Percentiles rank a stretch among this genome's conserved stretches.
These are phyloP conservation scores for Pythium myriotylum DNA, from an alignment of 352 stramenopile species.

Conservation along the genomic window DNA sequence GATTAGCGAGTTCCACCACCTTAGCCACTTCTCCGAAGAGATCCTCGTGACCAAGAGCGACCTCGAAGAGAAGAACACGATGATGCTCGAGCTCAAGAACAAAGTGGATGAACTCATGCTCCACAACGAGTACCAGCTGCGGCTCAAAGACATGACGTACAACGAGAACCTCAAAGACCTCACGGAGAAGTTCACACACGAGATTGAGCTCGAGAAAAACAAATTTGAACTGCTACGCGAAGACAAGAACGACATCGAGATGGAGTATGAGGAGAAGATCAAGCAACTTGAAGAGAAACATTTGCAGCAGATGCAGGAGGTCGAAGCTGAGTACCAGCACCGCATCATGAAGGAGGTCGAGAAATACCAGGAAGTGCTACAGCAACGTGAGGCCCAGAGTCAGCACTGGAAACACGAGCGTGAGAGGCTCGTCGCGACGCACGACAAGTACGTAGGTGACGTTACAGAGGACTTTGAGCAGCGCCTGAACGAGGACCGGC, in stretches of 20 bases:
- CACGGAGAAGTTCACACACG: conserved; percentile 92
- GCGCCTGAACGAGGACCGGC: conserved; percentile 86
- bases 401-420: conserved; percentile 73
- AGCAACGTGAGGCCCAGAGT: conserved; percentile 85
- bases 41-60: conserved; percentile 90
- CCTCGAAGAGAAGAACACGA: conserved; percentile 91
- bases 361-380: conserved; percentile 86
- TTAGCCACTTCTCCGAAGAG: conserved; percentile 64
- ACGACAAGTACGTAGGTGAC: conserved; percentile 86
- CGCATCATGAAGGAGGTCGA: conserved; percentile 94
- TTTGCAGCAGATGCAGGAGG: conserved; percentile 90
- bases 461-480: conserved; percentile 92
- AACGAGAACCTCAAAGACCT: conserved; percentile 94
- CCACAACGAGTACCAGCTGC: conserved; percentile 95
- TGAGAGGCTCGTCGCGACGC: conserved; percentile 55
- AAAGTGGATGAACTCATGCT: conserved; percentile 95
- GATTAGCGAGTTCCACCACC: conserved; percentile 20
- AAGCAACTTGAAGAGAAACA: conserved; percentile 92
- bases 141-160: conserved; percentile 96
- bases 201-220: conserved; percentile 93
- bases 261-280: conserved; percentile 92
- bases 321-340: conserved; percentile 90
- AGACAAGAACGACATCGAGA: conserved; percentile 93
- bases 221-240: conserved; percentile 89
- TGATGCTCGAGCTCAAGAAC: conserved; percentile 93